A percentile compares a stretch with the other conserved stretches of the same genome.
Conservation (phyloP, 148 eudicot species). For the Cornus florida region DNA sequence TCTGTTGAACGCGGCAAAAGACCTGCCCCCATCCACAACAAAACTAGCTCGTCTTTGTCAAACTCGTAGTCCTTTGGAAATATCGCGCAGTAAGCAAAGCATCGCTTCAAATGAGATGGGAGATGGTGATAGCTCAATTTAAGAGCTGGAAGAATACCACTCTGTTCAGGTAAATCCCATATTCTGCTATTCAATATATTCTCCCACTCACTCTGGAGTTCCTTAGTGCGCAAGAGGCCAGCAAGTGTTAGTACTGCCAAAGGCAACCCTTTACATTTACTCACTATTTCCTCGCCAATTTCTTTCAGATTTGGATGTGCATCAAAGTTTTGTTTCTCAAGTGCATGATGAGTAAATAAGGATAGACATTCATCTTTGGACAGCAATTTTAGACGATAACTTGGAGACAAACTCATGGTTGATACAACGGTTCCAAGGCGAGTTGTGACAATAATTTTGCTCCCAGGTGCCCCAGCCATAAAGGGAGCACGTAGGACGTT, state of each 20-base stretch:
- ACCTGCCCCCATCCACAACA: too few relatives aligned
- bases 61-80: too few relatives aligned
- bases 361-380: neutral
- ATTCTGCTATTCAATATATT: slow-evolving; percentile 7
- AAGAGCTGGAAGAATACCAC: slow-evolving; percentile 13
- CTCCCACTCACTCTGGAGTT: slow-evolving; percentile 10
- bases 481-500: neutral
- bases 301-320: too few relatives aligned
- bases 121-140: too few relatives aligned
- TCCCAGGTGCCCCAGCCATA: slow-evolving; percentile 17
- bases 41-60: too few relatives aligned
- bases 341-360: too few relatives aligned
- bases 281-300: slow-evolving; percentile 12
- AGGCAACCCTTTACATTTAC: slow-evolving; percentile 26
- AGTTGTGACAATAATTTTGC: slow-evolving; percentile 26
- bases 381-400: neutral
- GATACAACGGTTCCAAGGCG: slow-evolving; percentile 2
- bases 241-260: slow-evolving; percentile 27
- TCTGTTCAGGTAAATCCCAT: too few relatives aligned
- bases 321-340: too few relatives aligned
- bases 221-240: slow-evolving; percentile 15
- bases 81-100: too few relatives aligned
- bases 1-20: too few relatives aligned
- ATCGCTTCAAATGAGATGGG: too few relatives aligned
- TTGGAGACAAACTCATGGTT: slow-evolving; percentile 10